These are phyloP conservation scores for Starmerella lactis-condensi DNA, from an alignment of 805 yeast species.

Conservation along the genomic window DNA sequence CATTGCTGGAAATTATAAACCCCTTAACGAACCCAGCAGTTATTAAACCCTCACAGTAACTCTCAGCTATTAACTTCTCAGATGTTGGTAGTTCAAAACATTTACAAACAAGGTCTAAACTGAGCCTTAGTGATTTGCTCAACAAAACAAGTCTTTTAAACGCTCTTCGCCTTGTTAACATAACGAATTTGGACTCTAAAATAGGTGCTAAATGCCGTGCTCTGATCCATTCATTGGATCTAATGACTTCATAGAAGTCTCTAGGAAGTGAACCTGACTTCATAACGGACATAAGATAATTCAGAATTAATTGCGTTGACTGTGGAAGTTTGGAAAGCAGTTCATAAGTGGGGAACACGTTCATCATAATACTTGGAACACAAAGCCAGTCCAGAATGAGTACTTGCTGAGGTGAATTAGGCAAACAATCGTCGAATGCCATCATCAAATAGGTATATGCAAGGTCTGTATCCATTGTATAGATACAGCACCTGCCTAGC, in stretches of 20 bases:
- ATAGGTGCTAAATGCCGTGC: slow-evolving; percentile 17
- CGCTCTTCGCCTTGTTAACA: too few relatives aligned
- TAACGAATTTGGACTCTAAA: too few relatives aligned
- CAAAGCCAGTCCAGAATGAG: slow-evolving; percentile 31
- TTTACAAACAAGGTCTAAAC: too few relatives aligned
- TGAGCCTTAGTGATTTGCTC: not conserved
- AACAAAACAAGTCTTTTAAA: slow-evolving; percentile 11
- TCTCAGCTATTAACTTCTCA: slow-evolving; percentile 19
- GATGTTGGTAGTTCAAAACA: too few relatives aligned
- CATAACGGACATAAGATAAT: slow-evolving; percentile 25
- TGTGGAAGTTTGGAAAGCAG: slow-evolving; percentile 18
- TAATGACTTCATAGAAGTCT: slow-evolving; percentile 22
- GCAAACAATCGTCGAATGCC: slow-evolving; percentile 31
- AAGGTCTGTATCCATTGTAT: slow-evolving; percentile 6
- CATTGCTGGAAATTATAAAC: slow-evolving; percentile 18
- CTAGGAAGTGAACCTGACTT: slow-evolving; percentile 27
- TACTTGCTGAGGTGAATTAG: slow-evolving; percentile 23
- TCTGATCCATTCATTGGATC: slow-evolving; percentile 18
- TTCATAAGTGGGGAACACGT: slow-evolving; percentile 30
- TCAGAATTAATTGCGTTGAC: slow-evolving; percentile 22
- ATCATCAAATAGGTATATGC: slow-evolving; percentile 31
- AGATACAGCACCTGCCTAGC: slow-evolving; percentile 23
- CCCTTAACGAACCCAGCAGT: slow-evolving; percentile 24
- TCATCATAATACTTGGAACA: slow-evolving; percentile 37
- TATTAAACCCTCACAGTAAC: slow-evolving; percentile 20